Percentiles rank a stretch among this genome's conserved stretches.
Conservation (phyloP, 1,139 yeast species). For the Sugiyamaella xylanicola region DNA sequence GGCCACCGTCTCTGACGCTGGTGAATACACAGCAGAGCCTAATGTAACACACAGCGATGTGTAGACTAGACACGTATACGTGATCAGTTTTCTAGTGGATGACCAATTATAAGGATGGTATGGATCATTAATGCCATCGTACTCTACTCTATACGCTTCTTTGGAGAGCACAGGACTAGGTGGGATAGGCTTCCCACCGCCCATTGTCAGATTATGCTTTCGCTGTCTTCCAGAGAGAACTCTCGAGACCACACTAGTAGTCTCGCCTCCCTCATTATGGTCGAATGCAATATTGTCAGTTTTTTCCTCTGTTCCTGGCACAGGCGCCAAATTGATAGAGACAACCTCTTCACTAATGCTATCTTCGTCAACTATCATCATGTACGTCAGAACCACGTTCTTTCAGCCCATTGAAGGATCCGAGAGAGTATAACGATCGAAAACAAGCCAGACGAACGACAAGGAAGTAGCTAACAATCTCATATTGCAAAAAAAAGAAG, state of each 20-base stretch:
- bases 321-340: background rate
- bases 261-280: background rate
- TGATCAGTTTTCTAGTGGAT: constrained; percentile 39
- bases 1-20: constrained; percentile 40
- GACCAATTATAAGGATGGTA: constrained; percentile 54
- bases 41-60: constrained; percentile 46
- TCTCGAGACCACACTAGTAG: background rate
- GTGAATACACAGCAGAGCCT: constrained; percentile 50
- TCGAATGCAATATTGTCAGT: background rate
- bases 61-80: constrained; percentile 42
- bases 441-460: background rate
- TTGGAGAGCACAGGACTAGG: constrained; percentile 48
- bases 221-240: background rate
- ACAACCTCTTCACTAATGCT: constrained; percentile 5
- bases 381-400: background rate
- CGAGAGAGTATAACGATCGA: no score
- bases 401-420: no score
- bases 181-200: constrained; percentile 54
- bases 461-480: no score
- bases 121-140: constrained; percentile 56
- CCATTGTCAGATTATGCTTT: constrained; percentile 35
- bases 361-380: background rate
- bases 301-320: background rate
- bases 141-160: constrained; percentile 53
- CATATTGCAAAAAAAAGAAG: no score